phyloP scores from a whole-genome alignment of 208 protist genomes.

The Wallacemonas collosoma region DNA sequence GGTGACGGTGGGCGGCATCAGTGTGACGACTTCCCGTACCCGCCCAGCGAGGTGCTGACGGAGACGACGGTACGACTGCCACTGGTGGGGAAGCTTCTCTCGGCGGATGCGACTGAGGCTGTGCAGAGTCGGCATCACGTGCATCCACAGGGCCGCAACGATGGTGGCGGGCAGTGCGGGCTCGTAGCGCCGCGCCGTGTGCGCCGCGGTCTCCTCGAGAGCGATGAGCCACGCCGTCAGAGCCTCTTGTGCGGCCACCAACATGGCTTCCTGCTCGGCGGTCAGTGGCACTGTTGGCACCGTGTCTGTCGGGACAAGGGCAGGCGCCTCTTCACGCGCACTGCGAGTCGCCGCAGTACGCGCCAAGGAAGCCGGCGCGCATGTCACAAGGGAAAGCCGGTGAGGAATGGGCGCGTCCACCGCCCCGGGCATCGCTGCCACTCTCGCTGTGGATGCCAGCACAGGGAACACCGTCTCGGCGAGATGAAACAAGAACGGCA shows the following conservation, averaged over 20 bases:
- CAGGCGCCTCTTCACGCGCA: background rate
- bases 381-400: accelerated
- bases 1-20: slow-evolving; percentile 31
- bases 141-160: slow-evolving; percentile 57
- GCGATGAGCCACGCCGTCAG: slow-evolving; percentile 20
- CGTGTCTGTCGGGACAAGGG: too few species aligned
- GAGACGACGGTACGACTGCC: slow-evolving; percentile 25
- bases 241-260: background rate
- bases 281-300: background rate
- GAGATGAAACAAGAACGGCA: background rate
- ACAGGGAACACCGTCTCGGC: background rate
- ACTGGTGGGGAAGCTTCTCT: background rate
- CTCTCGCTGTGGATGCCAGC: background rate
- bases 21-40: slow-evolving; percentile 33
- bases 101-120: background rate
- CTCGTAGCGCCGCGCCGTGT: slow-evolving; percentile 46
- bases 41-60: slow-evolving; percentile 62
- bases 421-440: too few species aligned
- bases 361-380: too few species aligned
- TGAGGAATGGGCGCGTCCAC: too few species aligned
- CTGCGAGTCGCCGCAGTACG: too few species aligned
- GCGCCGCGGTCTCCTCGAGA: slow-evolving; percentile 16
- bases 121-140: slow-evolving; percentile 33
- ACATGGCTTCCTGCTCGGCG: too few species aligned
- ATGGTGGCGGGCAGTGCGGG: slow-evolving; percentile 52